These are phyloP conservation scores for Onygenales sp. DNA, from an alignment of 2,329 filamentous ascomycete species.

Conservation along the genomic window DNA sequence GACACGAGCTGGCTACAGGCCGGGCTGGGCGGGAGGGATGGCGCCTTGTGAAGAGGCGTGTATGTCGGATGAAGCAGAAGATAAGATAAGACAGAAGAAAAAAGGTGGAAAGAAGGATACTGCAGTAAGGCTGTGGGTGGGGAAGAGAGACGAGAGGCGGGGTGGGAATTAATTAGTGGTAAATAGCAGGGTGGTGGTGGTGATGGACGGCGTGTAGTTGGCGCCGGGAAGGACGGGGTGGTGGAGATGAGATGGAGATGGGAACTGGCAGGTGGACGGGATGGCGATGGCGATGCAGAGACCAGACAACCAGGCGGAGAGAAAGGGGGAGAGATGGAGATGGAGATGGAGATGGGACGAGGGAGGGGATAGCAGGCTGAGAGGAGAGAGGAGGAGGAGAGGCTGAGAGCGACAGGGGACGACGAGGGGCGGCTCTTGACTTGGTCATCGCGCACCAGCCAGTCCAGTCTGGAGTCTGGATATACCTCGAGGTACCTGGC, in stretches of 20 bases:
- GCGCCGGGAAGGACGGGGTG: not conserved
- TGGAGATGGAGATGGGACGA: slow-evolving; percentile 4
- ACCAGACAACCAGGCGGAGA: no score
- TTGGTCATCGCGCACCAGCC: no score
- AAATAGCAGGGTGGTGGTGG: slow-evolving; percentile 1
- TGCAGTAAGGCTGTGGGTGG: no score
- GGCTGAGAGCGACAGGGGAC: slow-evolving; percentile 8
- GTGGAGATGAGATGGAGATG: not conserved
- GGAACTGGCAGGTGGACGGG: not conserved
- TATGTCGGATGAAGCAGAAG: no score
- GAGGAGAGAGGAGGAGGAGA: slow-evolving; percentile 11
- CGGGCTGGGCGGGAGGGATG: slow-evolving; percentile 7
- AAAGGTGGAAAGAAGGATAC: no score
- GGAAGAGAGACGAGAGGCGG: no score
- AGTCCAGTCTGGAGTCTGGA: no score
- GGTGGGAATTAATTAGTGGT: no score
- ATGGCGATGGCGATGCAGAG: not conserved
- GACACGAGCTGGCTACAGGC: slow-evolving; percentile 6
- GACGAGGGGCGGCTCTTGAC: slow-evolving; percentile 2
- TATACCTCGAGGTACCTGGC: no score
- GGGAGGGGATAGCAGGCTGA: slow-evolving; percentile 5
- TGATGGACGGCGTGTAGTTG: slow-evolving; percentile 7
- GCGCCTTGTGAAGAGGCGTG: no score
- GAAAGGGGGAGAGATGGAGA: slow-evolving; percentile 7
- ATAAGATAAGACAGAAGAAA: no score